Evolutionary conservation across 1,139 yeast species (phyloP), one percentile per base, ranked within the genome.

Genomic region (Candida anutae): DNA sequence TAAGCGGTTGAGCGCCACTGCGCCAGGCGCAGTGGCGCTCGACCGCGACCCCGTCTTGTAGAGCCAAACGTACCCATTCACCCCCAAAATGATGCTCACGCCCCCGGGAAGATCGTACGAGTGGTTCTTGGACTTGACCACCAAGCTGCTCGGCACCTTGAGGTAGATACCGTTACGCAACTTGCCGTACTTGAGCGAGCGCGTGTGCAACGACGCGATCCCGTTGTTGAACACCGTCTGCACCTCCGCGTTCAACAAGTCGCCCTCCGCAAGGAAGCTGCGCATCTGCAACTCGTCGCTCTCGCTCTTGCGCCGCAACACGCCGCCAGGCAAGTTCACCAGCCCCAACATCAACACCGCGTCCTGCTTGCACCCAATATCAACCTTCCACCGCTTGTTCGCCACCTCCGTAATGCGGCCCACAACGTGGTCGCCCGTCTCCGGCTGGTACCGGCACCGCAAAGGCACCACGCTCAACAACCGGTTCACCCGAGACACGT

Each of bases 221-320:
- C 98, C 98, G 52, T 87, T 95, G 37, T 74, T 76, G 52, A 75
- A 90, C 27, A 88, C 63, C 15, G 87, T 78, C 55, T 93, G 98
- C 3, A 93, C 95, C 55, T 93, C 99, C 21, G 97, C 95, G 48
- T 93, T 88, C 38, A 93, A 62, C 37, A 93, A 65, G 55, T 93
- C 98, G n/a, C 98, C 98, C 48, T 93, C 99, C 50, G 90, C 90
- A 43, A 93, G 63, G 48, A 88, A 85, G 41, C 73, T 76, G 45
- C 98, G 70, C 99, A 93, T 93, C 52, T 88, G 96, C 37, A 93
- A 64, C 57, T 93, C 98, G 59, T 93, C 99, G 40, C 82, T 77
- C 47, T 93, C 98, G 16, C 90, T 78, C 50, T 93, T 93, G 46
- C 98, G 71, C 53, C 98, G 74, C 43, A 90, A 62, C 3, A 93